Evolutionary conservation across 164 flowering plant species (phyloP).

Genomic region (Dillenia turbinata): DNA sequence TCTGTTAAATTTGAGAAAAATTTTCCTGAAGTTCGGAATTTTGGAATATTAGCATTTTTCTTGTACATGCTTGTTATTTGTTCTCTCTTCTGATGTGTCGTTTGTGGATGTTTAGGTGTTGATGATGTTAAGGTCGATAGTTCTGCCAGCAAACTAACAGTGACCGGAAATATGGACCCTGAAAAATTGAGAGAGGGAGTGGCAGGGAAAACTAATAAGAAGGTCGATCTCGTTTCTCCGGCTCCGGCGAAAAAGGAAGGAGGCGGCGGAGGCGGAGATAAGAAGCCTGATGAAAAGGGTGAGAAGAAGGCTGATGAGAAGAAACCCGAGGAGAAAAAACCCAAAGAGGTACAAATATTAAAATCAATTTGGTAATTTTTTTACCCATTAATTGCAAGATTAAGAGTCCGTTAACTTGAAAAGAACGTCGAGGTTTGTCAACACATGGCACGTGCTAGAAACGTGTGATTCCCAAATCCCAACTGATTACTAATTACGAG

Average conservation of each 20-base stretch:
- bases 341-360: slow-evolving; percentile 33
- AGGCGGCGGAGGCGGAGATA: slow-evolving; percentile 26
- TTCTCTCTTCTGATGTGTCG: too few relatives aligned
- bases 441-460: background rate
- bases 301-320: slow-evolving; percentile 28
- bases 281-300: slow-evolving; percentile 27
- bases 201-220: slow-evolving; percentile 48
- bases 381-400: too few relatives aligned
- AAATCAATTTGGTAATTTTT: too few relatives aligned
- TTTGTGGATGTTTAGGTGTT: slow-evolving; percentile 33
- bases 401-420: too few relatives aligned
- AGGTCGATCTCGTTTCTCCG: slow-evolving; percentile 52
- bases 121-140: slow-evolving; percentile 37
- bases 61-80: too few relatives aligned
- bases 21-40: too few relatives aligned
- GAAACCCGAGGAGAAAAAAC: slow-evolving; percentile 26
- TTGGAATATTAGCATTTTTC: too few relatives aligned
- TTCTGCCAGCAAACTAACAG: slow-evolving; percentile 37
- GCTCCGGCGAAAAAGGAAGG: slow-evolving; percentile 33
- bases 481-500: background rate
- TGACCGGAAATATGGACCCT: slow-evolving; percentile 49
- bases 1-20: too few relatives aligned
- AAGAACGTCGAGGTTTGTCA: too few relatives aligned
- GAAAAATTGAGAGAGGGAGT: slow-evolving; percentile 25
- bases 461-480: background rate